Evolutionary conservation across 202 grass and related monocot genomes (phyloP).

Genomic region (Schoenoplectus triqueter): DNA sequence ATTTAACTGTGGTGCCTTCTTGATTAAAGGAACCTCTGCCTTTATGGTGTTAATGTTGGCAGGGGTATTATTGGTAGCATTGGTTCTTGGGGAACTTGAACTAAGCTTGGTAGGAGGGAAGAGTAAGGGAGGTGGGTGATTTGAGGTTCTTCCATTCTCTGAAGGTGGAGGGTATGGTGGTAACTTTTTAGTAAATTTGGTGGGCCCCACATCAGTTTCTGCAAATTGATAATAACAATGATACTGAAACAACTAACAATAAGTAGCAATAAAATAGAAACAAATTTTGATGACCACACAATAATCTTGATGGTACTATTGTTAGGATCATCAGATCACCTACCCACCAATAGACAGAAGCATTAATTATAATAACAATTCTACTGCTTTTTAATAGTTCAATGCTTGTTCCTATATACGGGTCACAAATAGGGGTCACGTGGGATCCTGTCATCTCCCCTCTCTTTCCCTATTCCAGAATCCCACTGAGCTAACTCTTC

Average conservation of each 20-base stretch:
- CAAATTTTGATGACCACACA: neutral
- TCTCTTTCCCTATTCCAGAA: neutral
- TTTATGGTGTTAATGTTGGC: conserved; percentile 26
- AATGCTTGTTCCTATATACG: neutral
- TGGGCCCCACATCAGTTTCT: conserved; percentile 42
- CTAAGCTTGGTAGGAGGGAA: neutral
- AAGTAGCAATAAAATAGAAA: neutral
- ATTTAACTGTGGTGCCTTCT: conserved; percentile 11
- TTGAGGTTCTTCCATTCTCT: conserved; percentile 32
- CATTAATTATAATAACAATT: neutral
- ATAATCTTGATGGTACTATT: neutral
- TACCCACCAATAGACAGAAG: neutral
- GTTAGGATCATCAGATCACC: neutral
- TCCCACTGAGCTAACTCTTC: neutral
- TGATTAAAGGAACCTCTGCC: conserved; percentile 1
- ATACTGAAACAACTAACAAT: neutral
- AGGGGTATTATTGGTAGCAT: conserved; percentile 29
- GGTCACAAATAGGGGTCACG: neutral
- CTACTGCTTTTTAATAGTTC: neutral
- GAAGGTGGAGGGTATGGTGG: conserved; percentile 14
- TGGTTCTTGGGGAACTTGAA: conserved; percentile 4
- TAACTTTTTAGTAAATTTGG: conserved; percentile 35
- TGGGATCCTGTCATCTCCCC: neutral
- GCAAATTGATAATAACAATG: conserved; percentile 28
- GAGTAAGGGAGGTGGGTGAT: conserved; percentile 4